phyloP scores from a whole-genome alignment of 2,329 filamentous ascomycete genomes.

The Epichloe baconii region DNA sequence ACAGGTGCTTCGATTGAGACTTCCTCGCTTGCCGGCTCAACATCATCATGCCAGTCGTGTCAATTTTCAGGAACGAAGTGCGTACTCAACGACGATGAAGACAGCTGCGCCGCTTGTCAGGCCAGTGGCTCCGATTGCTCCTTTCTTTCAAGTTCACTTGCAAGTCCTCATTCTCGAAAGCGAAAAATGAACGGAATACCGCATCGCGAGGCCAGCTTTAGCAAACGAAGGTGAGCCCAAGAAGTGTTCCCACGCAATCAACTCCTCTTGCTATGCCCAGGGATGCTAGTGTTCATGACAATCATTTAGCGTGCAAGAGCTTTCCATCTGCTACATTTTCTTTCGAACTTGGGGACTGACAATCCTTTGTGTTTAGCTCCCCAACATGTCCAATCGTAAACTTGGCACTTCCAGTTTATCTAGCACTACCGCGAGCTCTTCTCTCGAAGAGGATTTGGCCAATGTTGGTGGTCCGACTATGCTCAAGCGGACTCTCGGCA shows the following conservation, averaged over 20 bases:
- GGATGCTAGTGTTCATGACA: background rate
- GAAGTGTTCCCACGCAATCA: constrained; percentile 1
- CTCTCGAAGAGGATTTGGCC: constrained; percentile 59
- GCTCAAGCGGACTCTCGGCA: constrained; percentile 56
- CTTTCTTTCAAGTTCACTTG: constrained; percentile 46
- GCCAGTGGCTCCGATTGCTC: constrained; percentile 69
- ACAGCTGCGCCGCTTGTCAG: constrained; percentile 64
- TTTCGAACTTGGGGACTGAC: background rate
- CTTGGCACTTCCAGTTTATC: constrained; percentile 46
- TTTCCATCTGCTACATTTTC: background rate
- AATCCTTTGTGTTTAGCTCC: constrained; percentile 30
- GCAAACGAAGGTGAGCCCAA: constrained; percentile 55
- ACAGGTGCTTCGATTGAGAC: constrained; percentile 40
- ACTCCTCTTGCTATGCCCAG: background rate
- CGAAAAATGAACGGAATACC: constrained; percentile 58
- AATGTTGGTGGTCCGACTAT: constrained; percentile 54
- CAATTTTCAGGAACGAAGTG: constrained; percentile 62
- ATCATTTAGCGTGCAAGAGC: background rate
- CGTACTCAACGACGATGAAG: constrained; percentile 60
- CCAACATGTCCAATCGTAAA: constrained; percentile 36
- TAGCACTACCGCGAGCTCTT: constrained; percentile 47
- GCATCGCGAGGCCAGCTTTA: constrained; percentile 40
- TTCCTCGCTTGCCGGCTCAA: constrained; percentile 26
- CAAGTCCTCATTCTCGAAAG: constrained; percentile 57
- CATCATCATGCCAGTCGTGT: constrained; percentile 59